Conservation (phyloP, 2,329 filamentous ascomycete genomes). For the Microsporum canis region DNA sequence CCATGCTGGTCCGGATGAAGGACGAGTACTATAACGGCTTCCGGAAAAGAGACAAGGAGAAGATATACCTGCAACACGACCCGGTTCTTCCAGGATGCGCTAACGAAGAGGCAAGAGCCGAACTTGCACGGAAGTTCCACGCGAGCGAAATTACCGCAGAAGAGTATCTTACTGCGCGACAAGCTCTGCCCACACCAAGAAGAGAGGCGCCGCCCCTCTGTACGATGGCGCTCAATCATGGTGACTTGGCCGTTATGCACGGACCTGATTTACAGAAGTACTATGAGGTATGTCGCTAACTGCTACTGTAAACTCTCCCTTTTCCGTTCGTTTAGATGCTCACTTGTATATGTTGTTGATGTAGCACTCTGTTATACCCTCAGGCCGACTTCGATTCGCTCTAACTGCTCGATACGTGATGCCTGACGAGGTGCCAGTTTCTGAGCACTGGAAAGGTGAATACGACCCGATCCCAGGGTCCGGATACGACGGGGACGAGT, state of each 20-base stretch:
- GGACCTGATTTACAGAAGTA: conserved; percentile 44
- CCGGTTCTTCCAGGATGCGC: conserved; percentile 25
- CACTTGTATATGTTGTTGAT: neutral
- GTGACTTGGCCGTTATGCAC: conserved; percentile 49
- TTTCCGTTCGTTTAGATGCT: neutral
- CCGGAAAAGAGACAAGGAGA: conserved; percentile 8
- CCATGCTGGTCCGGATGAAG: conserved; percentile 47
- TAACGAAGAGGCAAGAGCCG: conserved; percentile 17
- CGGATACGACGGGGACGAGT: conserved; percentile 18
- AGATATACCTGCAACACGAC: conserved; percentile 15
- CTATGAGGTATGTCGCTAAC: conserved; percentile 34
- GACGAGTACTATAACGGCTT: conserved; percentile 33
- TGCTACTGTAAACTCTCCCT: too few relatives aligned
- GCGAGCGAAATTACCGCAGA: conserved; percentile 14
- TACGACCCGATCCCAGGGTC: conserved; percentile 8
- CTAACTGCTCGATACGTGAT: conserved; percentile 40
- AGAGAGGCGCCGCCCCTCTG: conserved; percentile 26
- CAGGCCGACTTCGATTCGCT: conserved; percentile 37
- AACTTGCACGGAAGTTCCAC: conserved; percentile 17
- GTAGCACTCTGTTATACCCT: conserved; percentile 36
- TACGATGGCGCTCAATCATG: conserved; percentile 41
- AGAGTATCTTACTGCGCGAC: conserved; percentile 18
- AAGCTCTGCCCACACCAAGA: conserved; percentile 21
- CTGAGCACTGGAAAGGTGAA: conserved; percentile 15
- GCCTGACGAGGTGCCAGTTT: conserved; percentile 24